These are phyloP conservation scores for Onygenales sp. DNA, from an alignment of 2,329 filamentous ascomycete species.

Conservation along the genomic window DNA sequence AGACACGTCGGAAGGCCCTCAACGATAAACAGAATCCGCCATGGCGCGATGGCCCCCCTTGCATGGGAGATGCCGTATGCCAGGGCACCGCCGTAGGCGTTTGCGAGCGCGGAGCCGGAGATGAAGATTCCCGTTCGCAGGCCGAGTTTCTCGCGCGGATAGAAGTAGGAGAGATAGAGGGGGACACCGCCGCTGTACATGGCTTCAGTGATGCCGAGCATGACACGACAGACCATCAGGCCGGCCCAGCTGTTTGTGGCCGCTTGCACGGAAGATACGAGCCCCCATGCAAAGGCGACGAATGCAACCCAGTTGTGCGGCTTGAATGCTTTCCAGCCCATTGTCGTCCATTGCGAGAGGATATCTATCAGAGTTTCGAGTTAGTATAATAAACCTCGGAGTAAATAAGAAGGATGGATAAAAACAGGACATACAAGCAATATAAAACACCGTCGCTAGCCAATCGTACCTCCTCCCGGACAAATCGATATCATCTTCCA, in stretches of 20 bases:
- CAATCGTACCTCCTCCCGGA: slow-evolving; percentile 12
- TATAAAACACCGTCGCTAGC: slow-evolving; percentile 14
- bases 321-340: slow-evolving; percentile 20
- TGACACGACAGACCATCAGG: slow-evolving; percentile 17
- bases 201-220: slow-evolving; percentile 10
- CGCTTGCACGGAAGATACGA: slow-evolving; percentile 17
- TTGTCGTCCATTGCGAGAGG: slow-evolving; percentile 16
- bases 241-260: slow-evolving; percentile 14
- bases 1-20: slow-evolving; percentile 34
- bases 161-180: slow-evolving; percentile 37
- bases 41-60: slow-evolving; percentile 17
- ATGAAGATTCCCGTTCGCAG: slow-evolving; percentile 39
- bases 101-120: slow-evolving; percentile 25
- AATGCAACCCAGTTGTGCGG: slow-evolving; percentile 17
- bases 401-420: neutral
- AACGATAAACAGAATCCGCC: slow-evolving; percentile 38
- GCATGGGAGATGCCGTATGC: slow-evolving; percentile 24
- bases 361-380: slow-evolving; percentile 10
- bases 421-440: slow-evolving; percentile 9
- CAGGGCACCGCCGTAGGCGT: slow-evolving; percentile 29
- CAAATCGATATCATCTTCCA: slow-evolving; percentile 12
- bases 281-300: slow-evolving; percentile 17
- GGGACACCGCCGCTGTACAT: slow-evolving; percentile 12
- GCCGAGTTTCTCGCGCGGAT: slow-evolving; percentile 39
- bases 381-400: neutral